These are phyloP conservation scores for Aurantiochytrium sp. DNA, from an alignment of 108 stramenopile species.

Conservation along the genomic window DNA sequence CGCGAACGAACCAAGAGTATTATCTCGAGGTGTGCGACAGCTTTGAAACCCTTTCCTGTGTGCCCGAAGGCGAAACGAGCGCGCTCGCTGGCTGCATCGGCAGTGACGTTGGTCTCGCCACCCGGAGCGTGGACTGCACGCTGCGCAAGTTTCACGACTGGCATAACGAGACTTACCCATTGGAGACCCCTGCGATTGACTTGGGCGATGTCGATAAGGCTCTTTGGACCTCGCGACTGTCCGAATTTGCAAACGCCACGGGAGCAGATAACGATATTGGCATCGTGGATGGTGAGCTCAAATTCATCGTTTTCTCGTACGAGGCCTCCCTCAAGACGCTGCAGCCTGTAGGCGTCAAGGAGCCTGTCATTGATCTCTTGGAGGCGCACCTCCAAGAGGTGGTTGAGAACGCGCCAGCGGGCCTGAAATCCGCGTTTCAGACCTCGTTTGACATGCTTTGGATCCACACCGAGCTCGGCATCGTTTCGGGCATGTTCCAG, in stretches of 20 bases:
- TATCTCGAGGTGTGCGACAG: conserved; percentile 6
- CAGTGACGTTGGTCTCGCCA: neutral
- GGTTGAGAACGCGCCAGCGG: neutral
- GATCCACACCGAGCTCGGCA: conserved; percentile 15
- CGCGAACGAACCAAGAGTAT: neutral
- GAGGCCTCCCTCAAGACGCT: neutral
- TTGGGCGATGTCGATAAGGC: neutral
- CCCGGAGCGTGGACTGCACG: neutral
- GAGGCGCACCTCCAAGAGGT: neutral
- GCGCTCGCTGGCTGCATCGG: neutral
- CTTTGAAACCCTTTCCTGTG: neutral
- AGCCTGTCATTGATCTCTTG: neutral
- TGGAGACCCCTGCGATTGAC: neutral
- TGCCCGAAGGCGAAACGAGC: neutral
- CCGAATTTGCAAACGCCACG: neutral
- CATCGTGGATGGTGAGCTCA: conserved; percentile 24
- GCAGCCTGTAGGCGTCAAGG: neutral
- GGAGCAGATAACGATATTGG: conserved; percentile 10
- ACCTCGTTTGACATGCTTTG: neutral
- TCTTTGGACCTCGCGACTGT: neutral
- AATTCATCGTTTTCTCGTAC: neutral
- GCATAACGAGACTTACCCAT: neutral
- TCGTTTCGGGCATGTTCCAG: conserved; percentile 16
- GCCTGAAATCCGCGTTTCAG: neutral
- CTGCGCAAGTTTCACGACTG: neutral